Conservation (phyloP, 2,329 filamentous ascomycete genomes). For the Tolypocladium tropicale region DNA sequence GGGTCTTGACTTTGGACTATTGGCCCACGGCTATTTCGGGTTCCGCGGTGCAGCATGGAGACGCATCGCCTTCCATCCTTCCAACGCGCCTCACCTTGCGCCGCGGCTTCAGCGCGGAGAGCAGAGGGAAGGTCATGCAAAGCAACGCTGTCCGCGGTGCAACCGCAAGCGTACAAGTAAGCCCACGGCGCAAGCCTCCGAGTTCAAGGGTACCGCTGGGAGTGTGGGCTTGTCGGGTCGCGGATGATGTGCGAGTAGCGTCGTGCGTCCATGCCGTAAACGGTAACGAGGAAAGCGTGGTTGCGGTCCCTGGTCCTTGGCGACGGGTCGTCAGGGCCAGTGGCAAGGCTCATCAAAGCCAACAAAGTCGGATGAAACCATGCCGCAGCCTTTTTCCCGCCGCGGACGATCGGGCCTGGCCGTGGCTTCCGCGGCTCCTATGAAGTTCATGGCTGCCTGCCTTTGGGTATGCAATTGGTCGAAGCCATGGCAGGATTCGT, state of each 20-base stretch:
- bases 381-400: not conserved
- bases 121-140: not conserved
- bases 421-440: not conserved
- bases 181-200: not conserved
- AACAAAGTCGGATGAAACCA: not conserved
- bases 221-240: too few relatives aligned
- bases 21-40: too few relatives aligned
- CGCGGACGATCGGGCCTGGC: not conserved
- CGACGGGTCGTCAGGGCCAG: not conserved
- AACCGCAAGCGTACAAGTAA: too few relatives aligned
- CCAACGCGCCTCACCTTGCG: not conserved
- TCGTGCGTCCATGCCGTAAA: not conserved
- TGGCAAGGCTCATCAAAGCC: not conserved
- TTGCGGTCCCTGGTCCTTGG: not conserved
- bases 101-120: not conserved
- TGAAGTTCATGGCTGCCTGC: not conserved
- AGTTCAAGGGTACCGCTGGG: not conserved
- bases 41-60: not conserved
- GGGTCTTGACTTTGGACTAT: too few relatives aligned
- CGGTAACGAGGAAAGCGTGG: not conserved
- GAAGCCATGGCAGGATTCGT: not conserved
- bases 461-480: not conserved
- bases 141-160: not conserved
- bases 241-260: too few relatives aligned
- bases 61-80: not conserved